Base-by-base conservation (phyloP, 139 green algal species). In the Medakamo hakoo region DNA sequence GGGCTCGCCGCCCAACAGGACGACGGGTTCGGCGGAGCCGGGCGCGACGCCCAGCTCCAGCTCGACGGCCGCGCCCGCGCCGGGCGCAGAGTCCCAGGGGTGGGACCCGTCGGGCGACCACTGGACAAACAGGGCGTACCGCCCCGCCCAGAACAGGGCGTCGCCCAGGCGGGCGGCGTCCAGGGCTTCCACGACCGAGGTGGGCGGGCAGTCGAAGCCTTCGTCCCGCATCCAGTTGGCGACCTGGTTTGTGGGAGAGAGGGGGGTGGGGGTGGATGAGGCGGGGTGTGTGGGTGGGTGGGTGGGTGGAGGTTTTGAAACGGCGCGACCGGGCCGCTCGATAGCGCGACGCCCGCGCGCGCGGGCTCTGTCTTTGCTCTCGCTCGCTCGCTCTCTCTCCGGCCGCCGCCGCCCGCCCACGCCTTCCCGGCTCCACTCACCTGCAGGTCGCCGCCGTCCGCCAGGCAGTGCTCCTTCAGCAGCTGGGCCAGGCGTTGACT, bases 81-180 rank as follows among this genome's bases (percentile, higher is more conserved):
- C 48, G 40, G 40, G n/a, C 61, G 57, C 22, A 16, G n/a, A 19
- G 24, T 66, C 61, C 61, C 61, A 66, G 23, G 61, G 61, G 61
- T 66, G 61, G 23, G 24, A 27, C n/a, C 61, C 32, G 61, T 66
- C 61, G 1, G 61, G 18, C 18, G 61, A 66, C 61, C 61, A 66
- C 24, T 19, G n/a, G 32, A 66, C 61, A 32, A 66, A 66, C n/a
- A 66, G 61, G 61, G 56, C 18, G 61, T 66, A 66, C 22, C 61
- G 40, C n/a, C 22, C 30, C 4, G 40, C 61, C 61, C 61, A 66
- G 48, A 66, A 59, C 40, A 66, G 2, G 2, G 58, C 32, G 61
- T 66, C 48, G 28, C 31, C 57, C 32, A 4, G 9, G n/a, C 57
- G 24, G 22, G 48, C 29, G 32, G 56, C 48, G 32, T 66, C 48